Evolutionary conservation across 805 yeast species (phyloP), one percentile per base, ranked within the genome.

Genomic region (Metschnikowia borealis): DNA sequence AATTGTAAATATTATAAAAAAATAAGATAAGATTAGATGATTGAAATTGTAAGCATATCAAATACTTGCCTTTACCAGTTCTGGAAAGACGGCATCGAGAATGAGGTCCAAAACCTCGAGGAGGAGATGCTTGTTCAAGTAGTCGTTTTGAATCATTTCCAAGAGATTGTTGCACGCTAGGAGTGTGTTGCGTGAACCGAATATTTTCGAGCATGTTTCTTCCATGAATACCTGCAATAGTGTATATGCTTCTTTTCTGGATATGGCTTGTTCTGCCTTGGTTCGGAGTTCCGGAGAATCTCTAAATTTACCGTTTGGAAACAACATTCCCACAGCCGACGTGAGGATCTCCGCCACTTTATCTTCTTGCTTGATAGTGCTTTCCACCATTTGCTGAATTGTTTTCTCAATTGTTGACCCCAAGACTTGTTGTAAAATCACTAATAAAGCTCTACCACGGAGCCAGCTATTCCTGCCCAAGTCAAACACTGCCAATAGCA

Each of bases 321-420:
- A 74, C 1, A 74, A 50, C 5, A 58, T 53, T 38, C 56, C 53
- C 44, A 66, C 65, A n/a, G 65, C 44, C 42, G 54, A 26, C 1
- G 51, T 50, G 2, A 71, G 38, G 3, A 66, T 32, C 10, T 74
- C 78, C n/a, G 74, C 65, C 0, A 86, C 62, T 31, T 71, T 73
- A 8, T 70, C 75, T 42, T 79, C 82, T 8, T 73, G 70, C 36
- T 71, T 54, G 5, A 70, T 18, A 34, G 61, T 63, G 20, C 58
- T 59, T 36, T 72, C 69, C 32, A 80, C 64, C 51, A 69, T 69
- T 29, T 76, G 74, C 38, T 83, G 68, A 4, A 82, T 75, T 48
- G 79, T 80, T 61, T 82, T 84, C 61, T 91, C 97, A 46, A 91
- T 84, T 0, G 97, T 86, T 2, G 92, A 87, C 0, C 97, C 97